A percentile compares a stretch with the other conserved stretches of the same genome.
Evolutionary conservation across 371 early-diverging fungal species (phyloP).

Genomic region (Dichotomocladium elegans): DNA sequence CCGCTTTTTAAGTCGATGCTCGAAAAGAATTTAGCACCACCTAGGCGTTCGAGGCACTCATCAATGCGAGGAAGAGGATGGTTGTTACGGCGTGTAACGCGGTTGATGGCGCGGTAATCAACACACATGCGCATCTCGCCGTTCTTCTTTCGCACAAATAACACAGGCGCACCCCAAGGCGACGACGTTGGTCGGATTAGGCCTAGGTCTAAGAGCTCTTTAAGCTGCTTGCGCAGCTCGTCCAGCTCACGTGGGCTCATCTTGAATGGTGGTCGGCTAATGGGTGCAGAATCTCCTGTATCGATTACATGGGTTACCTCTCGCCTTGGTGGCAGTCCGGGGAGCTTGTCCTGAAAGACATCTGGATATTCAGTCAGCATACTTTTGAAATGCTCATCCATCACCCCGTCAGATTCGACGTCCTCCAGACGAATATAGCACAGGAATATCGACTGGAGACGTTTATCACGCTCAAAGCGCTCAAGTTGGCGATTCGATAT

Average conservation of each 20-base stretch:
- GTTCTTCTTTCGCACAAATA: constrained; percentile 3
- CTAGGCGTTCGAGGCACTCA: constrained; percentile 35
- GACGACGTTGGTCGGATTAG: constrained; percentile 22
- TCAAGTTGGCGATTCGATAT: background rate
- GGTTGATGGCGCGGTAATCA: constrained; percentile 40
- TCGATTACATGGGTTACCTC: constrained; percentile 6
- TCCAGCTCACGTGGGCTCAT: constrained; percentile 1
- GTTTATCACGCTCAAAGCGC: background rate
- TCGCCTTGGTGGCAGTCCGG: background rate
- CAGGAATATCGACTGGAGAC: background rate
- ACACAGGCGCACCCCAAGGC: constrained; percentile 16
- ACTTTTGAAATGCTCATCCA: background rate
- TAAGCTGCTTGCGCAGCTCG: constrained; percentile 2
- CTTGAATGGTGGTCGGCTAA: constrained; percentile 6
- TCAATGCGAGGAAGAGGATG: constrained; percentile 14
- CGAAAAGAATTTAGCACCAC: constrained; percentile 30
- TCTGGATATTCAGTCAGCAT: background rate
- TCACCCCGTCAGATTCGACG: background rate
- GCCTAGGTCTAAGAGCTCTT: constrained; percentile 9
- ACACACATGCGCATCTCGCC: constrained; percentile 34
- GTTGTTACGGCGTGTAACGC: background rate
- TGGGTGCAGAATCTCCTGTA: constrained; percentile 5
- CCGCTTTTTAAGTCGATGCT: too few relatives aligned
- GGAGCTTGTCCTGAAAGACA: constrained; percentile 1
- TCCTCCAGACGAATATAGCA: background rate